These are phyloP conservation scores for Teunomyces funiuensis DNA, from an alignment of 805 yeast genomes.

Conservation along the genomic window DNA sequence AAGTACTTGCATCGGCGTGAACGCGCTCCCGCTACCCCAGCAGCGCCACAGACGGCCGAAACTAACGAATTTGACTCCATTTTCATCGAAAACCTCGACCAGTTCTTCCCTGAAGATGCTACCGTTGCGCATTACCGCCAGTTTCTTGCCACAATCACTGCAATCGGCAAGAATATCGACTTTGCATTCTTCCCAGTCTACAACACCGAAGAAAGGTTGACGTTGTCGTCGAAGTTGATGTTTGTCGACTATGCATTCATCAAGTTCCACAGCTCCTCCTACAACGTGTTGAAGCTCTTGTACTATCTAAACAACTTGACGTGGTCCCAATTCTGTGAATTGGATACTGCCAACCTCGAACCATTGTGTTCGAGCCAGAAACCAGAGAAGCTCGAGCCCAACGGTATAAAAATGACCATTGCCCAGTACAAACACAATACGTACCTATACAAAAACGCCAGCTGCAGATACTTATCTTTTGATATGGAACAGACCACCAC, in stretches of 20 bases:
- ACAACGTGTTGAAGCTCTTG: conserved; percentile 48
- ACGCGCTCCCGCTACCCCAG: conserved; percentile 28
- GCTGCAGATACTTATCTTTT: neutral
- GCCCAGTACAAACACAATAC: conserved; percentile 40
- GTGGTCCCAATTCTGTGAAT: conserved; percentile 43
- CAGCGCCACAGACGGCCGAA: conserved; percentile 7
- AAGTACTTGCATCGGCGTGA: conserved; percentile 67
- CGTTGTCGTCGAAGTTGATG: neutral
- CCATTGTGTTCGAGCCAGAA: conserved; percentile 8
- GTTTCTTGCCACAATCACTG: conserved; percentile 43
- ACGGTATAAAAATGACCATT: conserved; percentile 26
- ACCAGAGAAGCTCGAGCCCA: conserved; percentile 1
- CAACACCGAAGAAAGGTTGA: conserved; percentile 24
- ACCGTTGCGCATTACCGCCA: conserved; percentile 21
- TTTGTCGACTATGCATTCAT: conserved; percentile 48
- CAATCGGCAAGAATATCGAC: conserved; percentile 47
- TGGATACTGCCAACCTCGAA: conserved; percentile 8
- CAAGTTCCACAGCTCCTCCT: conserved; percentile 35
- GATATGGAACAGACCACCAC: conserved; percentile 1
- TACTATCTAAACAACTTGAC: conserved; percentile 46
- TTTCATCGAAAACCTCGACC: conserved; percentile 46
- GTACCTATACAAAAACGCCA: conserved; percentile 16
- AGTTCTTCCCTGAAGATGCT: conserved; percentile 47
- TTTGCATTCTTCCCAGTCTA: conserved; percentile 51
- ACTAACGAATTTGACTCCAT: conserved; percentile 20